Percentiles rank a stretch among this genome's conserved stretches.
Conservation (phyloP, 192 early-diverging fungal genomes). For the Umbelopsis sp. region DNA sequence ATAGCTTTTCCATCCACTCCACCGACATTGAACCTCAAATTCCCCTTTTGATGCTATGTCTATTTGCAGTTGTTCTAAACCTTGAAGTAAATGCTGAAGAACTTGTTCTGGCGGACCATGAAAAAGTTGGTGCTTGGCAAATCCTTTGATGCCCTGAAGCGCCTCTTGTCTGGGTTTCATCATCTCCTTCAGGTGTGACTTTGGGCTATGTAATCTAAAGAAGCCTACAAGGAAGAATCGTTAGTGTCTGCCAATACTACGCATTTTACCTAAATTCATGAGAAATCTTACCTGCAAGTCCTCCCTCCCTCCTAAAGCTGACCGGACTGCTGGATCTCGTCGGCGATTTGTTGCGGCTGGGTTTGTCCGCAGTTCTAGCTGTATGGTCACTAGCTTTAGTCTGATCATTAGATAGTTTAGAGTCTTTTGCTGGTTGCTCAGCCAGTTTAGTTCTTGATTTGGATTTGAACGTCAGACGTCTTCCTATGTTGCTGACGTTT, state of each 20-base stretch:
- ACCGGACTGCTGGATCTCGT: too few species aligned
- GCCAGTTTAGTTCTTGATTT: not conserved
- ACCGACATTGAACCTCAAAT: not conserved
- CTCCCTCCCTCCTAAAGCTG: too few species aligned
- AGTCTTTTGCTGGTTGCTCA: not conserved
- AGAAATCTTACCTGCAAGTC: too few species aligned
- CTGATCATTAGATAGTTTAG: not conserved
- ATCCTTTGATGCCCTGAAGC: not conserved
- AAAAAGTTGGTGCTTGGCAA: slow-evolving; percentile 7
- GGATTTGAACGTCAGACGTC: not conserved
- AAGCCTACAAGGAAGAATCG: too few species aligned
- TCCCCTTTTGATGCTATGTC: not conserved
- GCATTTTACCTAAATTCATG: too few species aligned
- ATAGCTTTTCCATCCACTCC: not conserved
- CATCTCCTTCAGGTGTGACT: too few species aligned
- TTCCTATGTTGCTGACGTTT: slow-evolving; percentile 1
- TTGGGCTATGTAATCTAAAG: too few species aligned
- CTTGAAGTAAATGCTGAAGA: not conserved
- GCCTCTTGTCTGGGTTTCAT: slow-evolving; percentile 3
- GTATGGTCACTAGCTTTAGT: not conserved
- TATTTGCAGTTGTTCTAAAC: not conserved
- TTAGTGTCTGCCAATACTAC: too few species aligned
- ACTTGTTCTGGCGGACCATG: not conserved
- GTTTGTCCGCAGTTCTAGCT: too few species aligned
- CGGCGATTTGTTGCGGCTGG: too few species aligned